Evolutionary conservation across 192 early-diverging fungal genomes (phyloP).

Genomic region (Bifiguratus adelaidae): DNA sequence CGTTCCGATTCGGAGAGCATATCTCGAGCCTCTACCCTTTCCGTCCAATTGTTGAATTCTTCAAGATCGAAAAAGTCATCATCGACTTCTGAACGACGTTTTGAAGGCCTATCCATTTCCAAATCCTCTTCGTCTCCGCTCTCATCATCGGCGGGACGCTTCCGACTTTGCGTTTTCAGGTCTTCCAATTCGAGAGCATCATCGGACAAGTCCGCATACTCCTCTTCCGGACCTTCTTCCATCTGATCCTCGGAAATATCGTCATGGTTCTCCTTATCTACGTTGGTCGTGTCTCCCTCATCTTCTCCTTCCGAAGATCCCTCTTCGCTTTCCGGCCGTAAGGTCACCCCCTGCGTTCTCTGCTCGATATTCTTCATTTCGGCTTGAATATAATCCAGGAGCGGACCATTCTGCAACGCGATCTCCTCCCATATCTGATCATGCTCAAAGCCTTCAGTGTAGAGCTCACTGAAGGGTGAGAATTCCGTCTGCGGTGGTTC

Average conservation of each 20-base stretch:
- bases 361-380: conserved; percentile 20
- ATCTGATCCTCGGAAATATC: conserved; percentile 25
- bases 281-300: too few species aligned
- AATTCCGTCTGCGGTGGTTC: conserved; percentile 35
- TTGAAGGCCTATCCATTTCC: conserved; percentile 6
- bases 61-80: conserved; percentile 96
- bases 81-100: conserved; percentile 55
- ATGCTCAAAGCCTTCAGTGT: conserved; percentile 61
- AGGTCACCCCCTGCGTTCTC: conserved; percentile 14
- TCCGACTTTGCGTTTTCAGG: conserved; percentile 2
- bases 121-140: conserved; percentile 7
- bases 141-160: conserved; percentile 4
- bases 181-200: conserved; percentile 4
- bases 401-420: conserved; percentile 72
- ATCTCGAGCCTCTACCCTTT: conserved; percentile 48
- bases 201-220: conserved; percentile 26
- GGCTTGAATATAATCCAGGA: conserved; percentile 51
- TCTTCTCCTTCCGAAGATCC: too few species aligned
- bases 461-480: conserved; percentile 47
- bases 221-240: conserved; percentile 25
- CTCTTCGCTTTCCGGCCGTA: too few species aligned
- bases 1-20: conserved; percentile 40
- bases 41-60: conserved; percentile 72
- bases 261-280: conserved; percentile 2
- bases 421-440: conserved; percentile 95